Percentiles rank a stretch among this genome's conserved stretches.
Evolutionary conservation across 2,329 filamentous ascomycete genomes (phyloP).

Genomic region (Bertia moriformis): DNA sequence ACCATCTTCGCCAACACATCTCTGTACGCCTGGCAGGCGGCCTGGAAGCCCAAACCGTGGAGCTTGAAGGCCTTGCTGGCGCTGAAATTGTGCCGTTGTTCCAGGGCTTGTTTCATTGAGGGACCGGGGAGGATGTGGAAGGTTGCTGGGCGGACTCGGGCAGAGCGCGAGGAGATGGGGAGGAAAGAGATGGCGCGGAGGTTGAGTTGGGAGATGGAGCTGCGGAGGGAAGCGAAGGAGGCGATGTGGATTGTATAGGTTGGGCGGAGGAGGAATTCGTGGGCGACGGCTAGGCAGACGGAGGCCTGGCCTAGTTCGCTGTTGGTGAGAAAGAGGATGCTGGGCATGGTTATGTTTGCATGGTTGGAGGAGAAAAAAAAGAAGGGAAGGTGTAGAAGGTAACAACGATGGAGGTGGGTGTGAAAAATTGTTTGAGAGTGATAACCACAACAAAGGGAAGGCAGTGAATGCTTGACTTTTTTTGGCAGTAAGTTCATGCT

Average conservation of each 20-base stretch:
- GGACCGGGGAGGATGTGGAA: neutral
- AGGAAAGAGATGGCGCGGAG: neutral
- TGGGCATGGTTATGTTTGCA: neutral
- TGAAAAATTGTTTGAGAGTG: neutral
- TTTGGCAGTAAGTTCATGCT: neutral
- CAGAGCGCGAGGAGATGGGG: neutral
- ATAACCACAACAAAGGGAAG: neutral
- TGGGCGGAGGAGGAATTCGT: constrained; percentile 4
- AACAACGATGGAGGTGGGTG: neutral
- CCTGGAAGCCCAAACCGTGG: neutral
- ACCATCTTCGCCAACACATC: neutral
- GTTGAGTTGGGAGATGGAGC: neutral
- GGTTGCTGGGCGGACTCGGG: neutral
- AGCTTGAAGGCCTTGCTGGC: neutral
- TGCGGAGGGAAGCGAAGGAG: constrained; percentile 3
- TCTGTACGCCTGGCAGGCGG: neutral
- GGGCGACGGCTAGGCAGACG: constrained; percentile 6
- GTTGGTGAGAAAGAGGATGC: constrained; percentile 7
- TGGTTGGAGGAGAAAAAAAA: neutral
- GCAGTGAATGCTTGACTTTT: neutral
- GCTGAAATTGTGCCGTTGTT: neutral
- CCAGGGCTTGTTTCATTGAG: neutral
- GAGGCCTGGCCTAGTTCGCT: constrained; percentile 7
- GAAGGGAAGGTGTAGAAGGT: neutral
- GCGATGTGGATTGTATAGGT: constrained; percentile 7